Base-by-base conservation (phyloP, 1,139 yeast species). In the Nadsonia commutata region DNA sequence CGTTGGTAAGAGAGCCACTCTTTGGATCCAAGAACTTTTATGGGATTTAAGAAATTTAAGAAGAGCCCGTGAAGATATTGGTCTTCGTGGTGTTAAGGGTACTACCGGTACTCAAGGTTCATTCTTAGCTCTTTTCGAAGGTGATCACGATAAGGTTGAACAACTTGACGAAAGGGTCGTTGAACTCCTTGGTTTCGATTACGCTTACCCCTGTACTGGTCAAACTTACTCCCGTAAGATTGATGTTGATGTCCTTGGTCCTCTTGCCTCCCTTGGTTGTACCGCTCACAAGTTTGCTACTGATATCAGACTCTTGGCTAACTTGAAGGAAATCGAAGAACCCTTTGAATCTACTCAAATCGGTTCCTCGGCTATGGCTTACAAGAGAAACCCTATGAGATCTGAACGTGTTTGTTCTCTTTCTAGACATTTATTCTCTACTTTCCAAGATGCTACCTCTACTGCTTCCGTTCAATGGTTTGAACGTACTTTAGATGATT, bases 361-460 rank as follows among this genome's bases (percentile, higher is more conserved):
- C 60, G 99, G 99, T 37, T 88, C 97, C 18, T 76, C 88, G 47
- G 98, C 98, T 38, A 90, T 90, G 99, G 99, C 99, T 22, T 90
- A 90, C 72, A 90, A 90, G 76, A 83, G 99, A 70, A 90, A 90
- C 71, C 99, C 99, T 64, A 90, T 90, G 99, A 81, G 99, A 71
- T 81, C 93, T 61, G 99, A 90, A 70, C 80, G 99, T 64, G 97
- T 90, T 48, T 90, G 99, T 68, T 90, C 98, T 20, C 74, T 93
- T 54, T 78, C 97, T 21, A 83, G 98, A 71, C 97, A 90, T 65
- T 66, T 90, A 65, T 95, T 95, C 53, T 81, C 95, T 18, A 71
- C 86, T 56, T 81, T 81, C 68, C 85, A 74, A 60, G 97, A 90
- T 64, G 94, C 96, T 43, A 80, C 90, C 54, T 93, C 86, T 66